A percentile compares a stretch with the other conserved stretches of the same genome.
Conservation (phyloP, 2,329 filamentous ascomycete genomes). For the Pseudogymnoascus sp. region DNA sequence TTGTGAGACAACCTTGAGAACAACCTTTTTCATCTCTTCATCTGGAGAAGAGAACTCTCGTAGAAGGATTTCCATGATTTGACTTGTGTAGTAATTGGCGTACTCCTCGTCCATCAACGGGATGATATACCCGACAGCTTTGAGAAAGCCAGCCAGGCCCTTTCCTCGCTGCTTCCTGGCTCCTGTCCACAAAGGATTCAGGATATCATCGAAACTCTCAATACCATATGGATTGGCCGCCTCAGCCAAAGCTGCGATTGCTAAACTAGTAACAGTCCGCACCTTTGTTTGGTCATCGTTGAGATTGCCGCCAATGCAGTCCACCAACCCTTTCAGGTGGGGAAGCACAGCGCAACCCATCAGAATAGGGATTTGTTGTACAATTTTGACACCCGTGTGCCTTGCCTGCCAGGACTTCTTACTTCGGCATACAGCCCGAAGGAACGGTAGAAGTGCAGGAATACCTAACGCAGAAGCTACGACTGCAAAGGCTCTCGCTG, state of each 20-base stretch:
- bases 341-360: constrained; percentile 97
- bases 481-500: constrained; percentile 91
- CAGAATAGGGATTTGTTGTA: constrained; percentile 95
- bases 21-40: constrained; percentile 99
- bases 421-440: constrained; percentile 90
- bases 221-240: constrained; percentile 98
- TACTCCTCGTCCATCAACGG: constrained; percentile 99
- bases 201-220: constrained; percentile 94
- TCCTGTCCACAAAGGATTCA: constrained; percentile 95
- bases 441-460: constrained; percentile 86
- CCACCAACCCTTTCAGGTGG: constrained; percentile 89
- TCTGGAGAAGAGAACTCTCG: constrained; percentile 95
- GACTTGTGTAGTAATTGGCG: constrained; percentile 95
- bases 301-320: constrained; percentile 91
- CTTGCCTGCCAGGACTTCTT: constrained; percentile 99
- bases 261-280: constrained; percentile 87
- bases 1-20: constrained; percentile 93
- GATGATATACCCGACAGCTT: constrained; percentile 96
- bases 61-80: constrained; percentile 97
- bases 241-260: constrained; percentile 89
- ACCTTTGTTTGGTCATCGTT: constrained; percentile 99
- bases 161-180: constrained; percentile 95
- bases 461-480: constrained; percentile 95
- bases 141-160: constrained; percentile 88
- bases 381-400: constrained; percentile 97